phyloP scores from a whole-genome alignment of 768 basidiomycete species.

The Xerocomellus amylosporus region DNA sequence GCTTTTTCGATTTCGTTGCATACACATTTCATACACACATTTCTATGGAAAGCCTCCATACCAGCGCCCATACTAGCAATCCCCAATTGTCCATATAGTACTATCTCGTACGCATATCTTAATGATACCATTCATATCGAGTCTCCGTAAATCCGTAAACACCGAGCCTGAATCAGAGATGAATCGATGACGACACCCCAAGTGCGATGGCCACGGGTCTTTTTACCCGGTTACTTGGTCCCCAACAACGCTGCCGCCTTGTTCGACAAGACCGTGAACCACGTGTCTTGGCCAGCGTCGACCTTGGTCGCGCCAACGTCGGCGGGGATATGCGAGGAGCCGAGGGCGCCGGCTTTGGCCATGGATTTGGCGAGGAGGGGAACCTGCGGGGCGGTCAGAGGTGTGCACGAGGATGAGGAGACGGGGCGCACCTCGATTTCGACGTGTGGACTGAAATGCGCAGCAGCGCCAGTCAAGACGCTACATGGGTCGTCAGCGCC shows the following conservation, averaged over 20 bases:
- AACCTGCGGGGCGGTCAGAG: slow-evolving; percentile 36
- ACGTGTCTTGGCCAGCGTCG: slow-evolving; percentile 32
- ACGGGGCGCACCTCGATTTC: slow-evolving; percentile 46
- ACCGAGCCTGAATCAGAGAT: no score
- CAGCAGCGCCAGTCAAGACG: slow-evolving; percentile 35
- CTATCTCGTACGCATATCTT: no score
- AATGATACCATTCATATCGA: no score
- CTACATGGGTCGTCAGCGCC: slow-evolving; percentile 23
- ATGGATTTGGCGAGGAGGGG: slow-evolving; percentile 53
- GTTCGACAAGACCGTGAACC: slow-evolving; percentile 59
- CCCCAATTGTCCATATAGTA: no score
- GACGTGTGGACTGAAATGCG: slow-evolving; percentile 36
- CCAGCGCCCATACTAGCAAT: neutral
- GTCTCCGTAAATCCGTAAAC: no score
- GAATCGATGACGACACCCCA: no score
- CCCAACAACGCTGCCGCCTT: slow-evolving; percentile 45
- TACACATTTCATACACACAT: neutral
- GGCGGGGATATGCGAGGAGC: slow-evolving; percentile 47
- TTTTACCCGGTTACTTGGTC: neutral
- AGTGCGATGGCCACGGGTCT: no score
- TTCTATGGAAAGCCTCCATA: neutral
- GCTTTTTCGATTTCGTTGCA: neutral
- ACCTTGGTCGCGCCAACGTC: slow-evolving; percentile 40
- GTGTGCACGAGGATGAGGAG: neutral
- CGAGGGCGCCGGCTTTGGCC: slow-evolving; percentile 51